Evolutionary conservation across 148 eudicot genomes (phyloP).

Genomic region (Rhododendron ovatum): DNA sequence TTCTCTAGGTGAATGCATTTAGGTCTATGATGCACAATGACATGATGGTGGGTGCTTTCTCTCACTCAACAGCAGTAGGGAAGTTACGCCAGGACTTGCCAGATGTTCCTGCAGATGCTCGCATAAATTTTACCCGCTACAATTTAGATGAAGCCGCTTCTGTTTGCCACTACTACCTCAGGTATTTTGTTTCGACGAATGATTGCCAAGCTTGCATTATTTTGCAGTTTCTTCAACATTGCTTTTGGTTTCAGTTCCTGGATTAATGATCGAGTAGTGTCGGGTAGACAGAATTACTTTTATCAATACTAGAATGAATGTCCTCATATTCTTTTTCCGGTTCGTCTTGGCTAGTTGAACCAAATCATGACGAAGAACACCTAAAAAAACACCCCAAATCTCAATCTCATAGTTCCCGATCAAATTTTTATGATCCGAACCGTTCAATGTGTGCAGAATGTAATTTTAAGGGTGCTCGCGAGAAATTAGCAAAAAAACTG

Average conservation of each 20-base stretch:
- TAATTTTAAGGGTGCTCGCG: no score
- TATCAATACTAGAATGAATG: background rate
- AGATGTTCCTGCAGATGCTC: constrained; percentile 77
- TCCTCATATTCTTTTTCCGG: background rate
- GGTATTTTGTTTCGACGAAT: constrained; percentile 40
- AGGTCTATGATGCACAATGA: constrained; percentile 83
- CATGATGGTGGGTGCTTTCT: constrained; percentile 99
- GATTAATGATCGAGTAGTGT: background rate
- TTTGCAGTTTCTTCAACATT: background rate
- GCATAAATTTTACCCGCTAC: constrained; percentile 63
- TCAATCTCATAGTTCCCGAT: no score
- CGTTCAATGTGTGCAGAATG: no score
- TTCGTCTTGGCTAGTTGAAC: background rate
- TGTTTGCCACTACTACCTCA: constrained; percentile 82
- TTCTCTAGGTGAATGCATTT: constrained; percentile 77
- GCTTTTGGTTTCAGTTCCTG: background rate
- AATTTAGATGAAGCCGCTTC: constrained; percentile 82
- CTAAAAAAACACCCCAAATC: no score
- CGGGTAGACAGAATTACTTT: background rate
- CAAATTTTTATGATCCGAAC: no score
- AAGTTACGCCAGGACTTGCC: constrained; percentile 83
- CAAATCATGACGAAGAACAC: background rate
- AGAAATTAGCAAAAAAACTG: no score
- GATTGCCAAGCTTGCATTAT: background rate
- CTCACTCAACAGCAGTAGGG: constrained; percentile 97